Conservation (phyloP, 495 filamentous ascomycete species). For the Xylaria intraflava region DNA sequence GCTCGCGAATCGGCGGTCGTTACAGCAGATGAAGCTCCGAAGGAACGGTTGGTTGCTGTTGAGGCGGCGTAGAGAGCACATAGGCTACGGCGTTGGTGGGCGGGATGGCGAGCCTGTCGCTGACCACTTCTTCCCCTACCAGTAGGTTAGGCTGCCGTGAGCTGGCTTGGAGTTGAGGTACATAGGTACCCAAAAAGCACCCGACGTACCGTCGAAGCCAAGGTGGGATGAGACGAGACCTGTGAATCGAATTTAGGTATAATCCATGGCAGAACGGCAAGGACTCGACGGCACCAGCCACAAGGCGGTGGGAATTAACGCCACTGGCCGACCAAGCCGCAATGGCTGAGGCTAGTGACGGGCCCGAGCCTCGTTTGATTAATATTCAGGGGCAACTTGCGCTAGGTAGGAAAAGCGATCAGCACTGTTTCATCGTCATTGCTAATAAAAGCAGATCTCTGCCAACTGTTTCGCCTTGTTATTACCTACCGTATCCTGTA, state of each 20-base stretch:
- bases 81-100: not conserved
- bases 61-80: conserved; percentile 5
- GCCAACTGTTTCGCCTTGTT: not conserved
- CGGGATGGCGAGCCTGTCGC: conserved; percentile 2
- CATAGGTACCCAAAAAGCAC: not conserved
- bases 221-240: conserved; percentile 3
- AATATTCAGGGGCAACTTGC: not conserved
- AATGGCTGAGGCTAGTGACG: not conserved
- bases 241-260: not conserved
- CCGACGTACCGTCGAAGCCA: not conserved
- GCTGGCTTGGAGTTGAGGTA: not conserved
- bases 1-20: conserved; percentile 15
- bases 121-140: not conserved
- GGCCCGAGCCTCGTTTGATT: no score
- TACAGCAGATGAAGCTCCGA: conserved; percentile 11
- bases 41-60: not conserved
- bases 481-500: not conserved
- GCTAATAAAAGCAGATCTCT: not conserved
- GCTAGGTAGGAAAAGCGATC: not conserved
- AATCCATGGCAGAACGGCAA: not conserved
- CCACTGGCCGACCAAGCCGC: not conserved
- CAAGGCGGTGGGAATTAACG: not conserved
- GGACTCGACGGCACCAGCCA: not conserved
- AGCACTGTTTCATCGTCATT: not conserved
- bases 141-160: not conserved